Base-by-base conservation (phyloP, 2,329 filamentous ascomycete species). In the Fusarium acutatum region DNA sequence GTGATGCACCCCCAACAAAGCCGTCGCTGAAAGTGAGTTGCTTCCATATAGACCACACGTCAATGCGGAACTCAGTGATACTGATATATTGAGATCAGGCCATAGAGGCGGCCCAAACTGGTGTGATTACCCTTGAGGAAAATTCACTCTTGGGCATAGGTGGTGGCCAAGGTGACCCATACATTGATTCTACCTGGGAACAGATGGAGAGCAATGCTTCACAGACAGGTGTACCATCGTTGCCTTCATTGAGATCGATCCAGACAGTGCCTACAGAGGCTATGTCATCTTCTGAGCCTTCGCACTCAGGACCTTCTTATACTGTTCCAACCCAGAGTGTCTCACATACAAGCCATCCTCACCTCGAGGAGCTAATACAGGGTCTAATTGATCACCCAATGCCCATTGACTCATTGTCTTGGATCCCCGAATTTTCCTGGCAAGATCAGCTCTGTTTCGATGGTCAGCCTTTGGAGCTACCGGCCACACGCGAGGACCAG, bases 1-100 rank as follows among this genome's bases (percentile, higher is more conserved):
- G n/a, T 5, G 20, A 13, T 12, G 3, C 11, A n/a, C 3, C 18
- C 11, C 38, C 34, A 12, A 22, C 24, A 22, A 67, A 67, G 24
- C 40, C 1, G 9, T 41, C 62, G 14, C 28, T 52, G 1, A 40
- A 2, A 7, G 62, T 67, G 6, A 67, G 64, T 46, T 5, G 24
- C 11, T 15, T 0, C n/a, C n/a, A 10, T 8, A 2, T 10, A 0
- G 5, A 11, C 2, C 5, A 7, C 0, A 6, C 0, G 8, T 9
- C 10, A 0, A 13, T 30, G 4, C 0, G 3, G 7, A 5, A 13
- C 0, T 32, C 20, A 17, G 11, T 3, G 0, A 8, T 10, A 20
- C 18, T 40, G 24, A 44, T n/a, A 17, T 4, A n/a, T 9, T 4
- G 15, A 30, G 9, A 12, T 4, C 4, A 66, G 63, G 0, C 3